Evolutionary conservation across 176 grass and related monocot genomes (phyloP), one percentile per base, ranked within the genome.

Genomic region (Bromus sterilis): DNA sequence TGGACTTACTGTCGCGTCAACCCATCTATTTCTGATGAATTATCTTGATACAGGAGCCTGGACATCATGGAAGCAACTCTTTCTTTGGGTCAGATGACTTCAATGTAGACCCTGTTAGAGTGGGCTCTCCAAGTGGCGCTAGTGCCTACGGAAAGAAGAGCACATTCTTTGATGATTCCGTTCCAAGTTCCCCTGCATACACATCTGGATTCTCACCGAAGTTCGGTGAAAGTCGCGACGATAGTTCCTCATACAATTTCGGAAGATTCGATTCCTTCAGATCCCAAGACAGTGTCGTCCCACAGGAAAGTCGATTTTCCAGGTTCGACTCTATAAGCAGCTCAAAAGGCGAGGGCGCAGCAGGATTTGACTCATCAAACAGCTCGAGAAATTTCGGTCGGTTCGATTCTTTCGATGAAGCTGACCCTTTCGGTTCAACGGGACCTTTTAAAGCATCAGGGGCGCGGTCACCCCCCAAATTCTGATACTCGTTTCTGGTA

Each of bases 381-480:
- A 95, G 80, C 84, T 83, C 82, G 4, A 82, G 41, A 70, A 85
- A 95, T 82, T 82, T 90, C 10, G 90, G 93, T 49, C 91, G 82
- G 13, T 99, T 99, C n/a, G 96, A 99, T 73, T 99, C 93, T 35
- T 99, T 99, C 56, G 96, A 99, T 78, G 96, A 99, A 37, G 75
- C 91, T 0, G 96, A 99, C 51, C 96, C 96, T 2, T 99, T 99
- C 37, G 96, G 96, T 68, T 91, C 96, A 15, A 93, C 86, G 25
- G 96, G 89, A 30, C 96, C 96, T 48, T 99, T 99, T 20, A 99
- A 93, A 69, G 90, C 96, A 77, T 95, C 96, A 16, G 89, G 85
- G 46, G 84, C 63, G 43, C 74, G 82, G 55, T 95, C 89, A n/a
- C 84, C 89, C 12, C 63, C 86, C 18, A 88, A 89, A 39, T 94